Percentiles rank a stretch among this genome's conserved stretches.
Evolutionary conservation across 73 alveolate genomes (phyloP).

Genomic region (Halteria grandinella): DNA sequence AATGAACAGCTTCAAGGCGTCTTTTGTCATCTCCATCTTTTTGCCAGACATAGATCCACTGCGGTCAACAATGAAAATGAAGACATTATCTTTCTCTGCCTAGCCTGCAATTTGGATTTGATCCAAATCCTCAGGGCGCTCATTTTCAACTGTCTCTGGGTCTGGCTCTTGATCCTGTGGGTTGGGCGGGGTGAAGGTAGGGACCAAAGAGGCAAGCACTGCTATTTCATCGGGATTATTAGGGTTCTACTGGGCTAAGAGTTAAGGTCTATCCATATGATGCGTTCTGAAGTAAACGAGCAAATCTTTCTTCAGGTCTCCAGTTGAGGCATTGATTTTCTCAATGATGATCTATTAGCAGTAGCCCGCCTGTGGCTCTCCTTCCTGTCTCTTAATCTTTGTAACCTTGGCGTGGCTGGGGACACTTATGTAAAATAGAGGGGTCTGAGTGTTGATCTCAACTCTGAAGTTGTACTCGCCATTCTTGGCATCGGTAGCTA

Average conservation of each 20-base stretch:
- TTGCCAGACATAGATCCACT: constrained; percentile 87
- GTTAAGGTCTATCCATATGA: constrained; percentile 5
- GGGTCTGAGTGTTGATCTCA: neutral
- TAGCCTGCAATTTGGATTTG: neutral
- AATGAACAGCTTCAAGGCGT: constrained; percentile 74
- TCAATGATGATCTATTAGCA: no score
- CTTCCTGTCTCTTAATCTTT: neutral
- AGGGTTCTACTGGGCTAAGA: constrained; percentile 2
- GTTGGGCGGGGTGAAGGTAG: constrained; percentile 29
- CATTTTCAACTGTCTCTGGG: constrained; percentile 19
- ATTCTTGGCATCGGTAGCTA: no score
- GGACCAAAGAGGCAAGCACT: constrained; percentile 3
- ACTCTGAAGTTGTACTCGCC: neutral
- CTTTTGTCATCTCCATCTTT: constrained; percentile 67
- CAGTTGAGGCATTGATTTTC: no score
- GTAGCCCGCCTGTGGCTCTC: neutral
- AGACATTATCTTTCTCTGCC: neutral
- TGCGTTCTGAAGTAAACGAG: constrained; percentile 8
- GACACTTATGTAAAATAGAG: neutral
- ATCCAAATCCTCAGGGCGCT: constrained; percentile 46
- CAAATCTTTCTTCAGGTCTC: constrained; percentile 32
- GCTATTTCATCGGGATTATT: constrained; percentile 16
- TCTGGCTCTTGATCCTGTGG: constrained; percentile 31
- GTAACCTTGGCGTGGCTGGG: constrained; percentile 16
- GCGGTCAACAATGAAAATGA: constrained; percentile 82